Conservation (phyloP, 495 filamentous ascomycete genomes). For the Penicillium paradoxum region DNA sequence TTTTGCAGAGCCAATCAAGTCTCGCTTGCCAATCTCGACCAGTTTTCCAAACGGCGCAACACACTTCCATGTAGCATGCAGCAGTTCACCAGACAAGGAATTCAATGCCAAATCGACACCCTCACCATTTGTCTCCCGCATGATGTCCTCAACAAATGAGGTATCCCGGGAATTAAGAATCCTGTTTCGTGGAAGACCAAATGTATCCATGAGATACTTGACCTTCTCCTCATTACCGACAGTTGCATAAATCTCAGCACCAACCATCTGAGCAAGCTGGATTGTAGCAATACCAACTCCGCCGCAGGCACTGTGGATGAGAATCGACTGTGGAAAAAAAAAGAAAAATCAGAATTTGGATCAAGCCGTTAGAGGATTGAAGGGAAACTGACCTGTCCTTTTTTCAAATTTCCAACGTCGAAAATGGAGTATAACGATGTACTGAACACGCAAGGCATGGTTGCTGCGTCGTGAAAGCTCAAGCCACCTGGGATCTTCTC, state of each 20-base stretch:
- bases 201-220: conserved; percentile 26
- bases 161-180: conserved; percentile 22
- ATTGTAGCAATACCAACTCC: conserved; percentile 41
- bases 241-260: conserved; percentile 31
- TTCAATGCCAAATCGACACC: conserved; percentile 35
- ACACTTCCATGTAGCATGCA: conserved; percentile 28
- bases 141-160: conserved; percentile 14
- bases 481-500: conserved; percentile 30
- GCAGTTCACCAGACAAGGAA: conserved; percentile 28
- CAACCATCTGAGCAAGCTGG: conserved; percentile 26
- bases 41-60: conserved; percentile 26
- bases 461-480: conserved; percentile 39
- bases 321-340: conserved; percentile 26
- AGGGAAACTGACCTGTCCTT: conserved; percentile 16
- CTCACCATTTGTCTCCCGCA: conserved; percentile 14
- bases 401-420: conserved; percentile 24
- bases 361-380: background rate
- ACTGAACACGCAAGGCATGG: conserved; percentile 36
- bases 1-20: conserved; percentile 22
- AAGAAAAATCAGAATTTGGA: background rate
- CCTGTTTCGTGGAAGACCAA: conserved; percentile 17
- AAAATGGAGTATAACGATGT: conserved; percentile 38
- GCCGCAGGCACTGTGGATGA: conserved; percentile 43
- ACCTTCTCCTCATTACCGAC: conserved; percentile 44
- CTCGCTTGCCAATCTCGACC: conserved; percentile 33